These are phyloP conservation scores for Luffa aegyptiaca DNA, from an alignment of 306 rosid genomes.

Conservation along the genomic window DNA sequence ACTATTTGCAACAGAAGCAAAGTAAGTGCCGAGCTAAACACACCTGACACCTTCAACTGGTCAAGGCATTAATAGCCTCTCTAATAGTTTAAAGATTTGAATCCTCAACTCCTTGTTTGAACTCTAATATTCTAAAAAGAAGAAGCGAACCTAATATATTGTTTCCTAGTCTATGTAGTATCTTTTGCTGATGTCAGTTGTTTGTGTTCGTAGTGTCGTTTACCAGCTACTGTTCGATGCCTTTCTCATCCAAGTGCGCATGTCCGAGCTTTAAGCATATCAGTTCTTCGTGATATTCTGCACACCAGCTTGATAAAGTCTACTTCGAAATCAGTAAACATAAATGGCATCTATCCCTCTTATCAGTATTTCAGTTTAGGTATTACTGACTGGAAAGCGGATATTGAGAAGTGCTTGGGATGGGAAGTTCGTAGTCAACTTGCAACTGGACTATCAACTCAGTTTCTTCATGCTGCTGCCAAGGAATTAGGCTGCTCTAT, in stretches of 20 bases:
- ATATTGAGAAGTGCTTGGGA: conserved; percentile 65
- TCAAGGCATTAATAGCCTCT: neutral
- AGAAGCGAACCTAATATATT: neutral
- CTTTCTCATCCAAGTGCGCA: conserved; percentile 91
- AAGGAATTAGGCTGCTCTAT: conserved; percentile 69
- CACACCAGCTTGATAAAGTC: conserved; percentile 46
- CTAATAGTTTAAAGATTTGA: neutral
- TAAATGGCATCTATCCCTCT: conserved; percentile 41
- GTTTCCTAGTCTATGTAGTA: neutral
- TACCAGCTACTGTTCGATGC: conserved; percentile 70
- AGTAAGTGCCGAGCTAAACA: neutral
- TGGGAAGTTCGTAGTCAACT: conserved; percentile 89
- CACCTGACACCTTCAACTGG: neutral
- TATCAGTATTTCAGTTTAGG: conserved; percentile 43
- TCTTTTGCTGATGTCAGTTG: neutral
- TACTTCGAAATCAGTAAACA: conserved; percentile 28
- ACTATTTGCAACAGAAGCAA: neutral
- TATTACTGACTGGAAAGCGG: conserved; percentile 68
- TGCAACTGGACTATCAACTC: conserved; percentile 49
- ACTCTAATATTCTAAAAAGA: neutral
- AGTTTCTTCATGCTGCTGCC: conserved; percentile 68
- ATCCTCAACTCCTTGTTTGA: neutral
- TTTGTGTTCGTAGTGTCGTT: conserved; percentile 61
- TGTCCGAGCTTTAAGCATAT: conserved; percentile 72
- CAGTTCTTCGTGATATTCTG: conserved; percentile 84